Evolutionary conservation across 192 early-diverging fungal genomes (phyloP).

Genomic region (Thamnidium elegans): DNA sequence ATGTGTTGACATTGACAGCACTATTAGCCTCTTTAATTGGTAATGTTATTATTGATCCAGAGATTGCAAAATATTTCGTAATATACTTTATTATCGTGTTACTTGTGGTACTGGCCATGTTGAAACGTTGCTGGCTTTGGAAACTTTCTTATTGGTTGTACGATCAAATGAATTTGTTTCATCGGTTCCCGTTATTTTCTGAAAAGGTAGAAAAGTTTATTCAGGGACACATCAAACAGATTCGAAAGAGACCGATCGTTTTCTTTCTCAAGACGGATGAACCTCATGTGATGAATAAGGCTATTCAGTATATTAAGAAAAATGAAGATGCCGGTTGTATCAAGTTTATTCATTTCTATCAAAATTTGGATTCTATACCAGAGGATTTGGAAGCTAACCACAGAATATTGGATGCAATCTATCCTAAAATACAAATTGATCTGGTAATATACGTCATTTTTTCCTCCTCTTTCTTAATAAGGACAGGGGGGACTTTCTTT

Average conservation of each 20-base stretch:
- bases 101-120: slow-evolving; percentile 35
- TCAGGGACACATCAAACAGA: slow-evolving; percentile 30
- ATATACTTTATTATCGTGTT: slow-evolving; percentile 48
- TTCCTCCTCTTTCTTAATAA: too few relatives aligned
- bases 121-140: slow-evolving; percentile 44
- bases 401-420: slow-evolving; percentile 51
- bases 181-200: slow-evolving; percentile 9
- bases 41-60: slow-evolving; percentile 44
- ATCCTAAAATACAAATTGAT: slow-evolving; percentile 51
- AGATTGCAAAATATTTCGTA: slow-evolving; percentile 45
- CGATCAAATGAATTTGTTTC: slow-evolving; percentile 23
- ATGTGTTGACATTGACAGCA: slow-evolving; percentile 28
- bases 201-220: slow-evolving; percentile 19
- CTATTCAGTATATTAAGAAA: slow-evolving; percentile 45
- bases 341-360: slow-evolving; percentile 53
- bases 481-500: too few relatives aligned
- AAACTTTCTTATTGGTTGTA: slow-evolving; percentile 32
- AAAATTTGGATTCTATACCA: slow-evolving; percentile 44
- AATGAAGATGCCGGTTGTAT: slow-evolving; percentile 47
- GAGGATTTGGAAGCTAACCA: slow-evolving; percentile 51
- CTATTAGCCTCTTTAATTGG: slow-evolving; percentile 39
- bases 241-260: slow-evolving; percentile 42
- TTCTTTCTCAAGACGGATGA: slow-evolving; percentile 59
- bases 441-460: slow-evolving; percentile 17
- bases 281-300: slow-evolving; percentile 56